These are phyloP conservation scores for Medicago truncatula DNA, from an alignment of 306 rosid genomes.

Conservation along the genomic window MtrunA17r5.0-ANR NC_053045.1:29694001-29694500, in stretches of 20 bases:
- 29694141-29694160: background rate
- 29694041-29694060: background rate
- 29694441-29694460: slow-evolving; percentile 55
- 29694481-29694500: slow-evolving; percentile 73
- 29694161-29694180: slow-evolving; percentile 20
- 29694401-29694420: slow-evolving; percentile 47
- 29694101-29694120: background rate
- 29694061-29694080: background rate
- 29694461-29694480: slow-evolving; percentile 56
- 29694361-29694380: slow-evolving; percentile 37
- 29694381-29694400: slow-evolving; percentile 37
- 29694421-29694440: slow-evolving; percentile 63
- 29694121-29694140: background rate
- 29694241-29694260: slow-evolving; percentile 94
- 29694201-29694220: slow-evolving; percentile 95
- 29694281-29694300: slow-evolving; percentile 28
- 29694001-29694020: background rate
- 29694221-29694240: slow-evolving; percentile 99
- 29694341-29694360: slow-evolving; percentile 47
- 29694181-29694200: slow-evolving; percentile 89
- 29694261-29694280: slow-evolving; percentile 57
- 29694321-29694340: slow-evolving; percentile 45
- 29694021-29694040: background rate
- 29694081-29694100: background rate
- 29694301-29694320: slow-evolving; percentile 31